A percentile compares a stretch with the other conserved stretches of the same genome.
Evolutionary conservation across 1,284 basidiomycete species (phyloP).

Genomic region (Rhodotorula sp.): DNA sequence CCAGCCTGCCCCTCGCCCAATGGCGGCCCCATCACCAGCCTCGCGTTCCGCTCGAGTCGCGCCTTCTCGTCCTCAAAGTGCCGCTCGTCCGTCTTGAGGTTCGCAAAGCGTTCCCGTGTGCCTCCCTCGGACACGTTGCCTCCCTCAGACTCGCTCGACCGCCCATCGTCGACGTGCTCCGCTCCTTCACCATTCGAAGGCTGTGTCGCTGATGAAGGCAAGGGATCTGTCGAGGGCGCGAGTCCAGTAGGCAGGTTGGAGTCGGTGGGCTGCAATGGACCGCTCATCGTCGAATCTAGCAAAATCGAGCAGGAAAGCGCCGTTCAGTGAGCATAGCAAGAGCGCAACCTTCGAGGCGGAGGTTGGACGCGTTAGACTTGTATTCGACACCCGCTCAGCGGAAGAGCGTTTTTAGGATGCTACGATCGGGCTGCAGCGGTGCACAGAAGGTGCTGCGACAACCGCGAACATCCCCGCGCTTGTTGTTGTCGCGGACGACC

Average conservation of each 20-base stretch:
- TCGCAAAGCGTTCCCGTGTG: slow-evolving; percentile 18
- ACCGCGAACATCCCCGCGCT: too few relatives aligned
- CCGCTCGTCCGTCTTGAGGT: slow-evolving; percentile 39
- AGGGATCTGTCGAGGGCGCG: background rate
- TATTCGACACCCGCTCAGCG: background rate
- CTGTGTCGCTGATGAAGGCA: background rate
- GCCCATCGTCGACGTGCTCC: background rate
- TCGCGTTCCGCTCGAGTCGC: slow-evolving; percentile 24
- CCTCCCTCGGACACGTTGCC: slow-evolving; percentile 27
- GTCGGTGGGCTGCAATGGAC: background rate
- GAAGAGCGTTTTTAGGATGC: background rate
- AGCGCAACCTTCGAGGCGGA: background rate
- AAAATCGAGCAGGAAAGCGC: background rate
- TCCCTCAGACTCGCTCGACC: slow-evolving; percentile 25
- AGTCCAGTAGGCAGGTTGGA: background rate
- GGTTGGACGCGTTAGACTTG: too few relatives aligned
- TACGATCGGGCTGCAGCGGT: too few relatives aligned
- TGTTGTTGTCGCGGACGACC: too few relatives aligned
- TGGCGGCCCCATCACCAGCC: slow-evolving; percentile 36
- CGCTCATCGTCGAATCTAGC: background rate
- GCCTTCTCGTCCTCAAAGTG: slow-evolving; percentile 42
- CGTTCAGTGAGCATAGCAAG: background rate
- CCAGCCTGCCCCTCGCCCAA: background rate
- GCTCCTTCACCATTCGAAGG: background rate
- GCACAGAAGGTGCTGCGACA: too few relatives aligned